Base-by-base conservation (phyloP, 805 yeast species). In the Ogataea minuta region DNA sequence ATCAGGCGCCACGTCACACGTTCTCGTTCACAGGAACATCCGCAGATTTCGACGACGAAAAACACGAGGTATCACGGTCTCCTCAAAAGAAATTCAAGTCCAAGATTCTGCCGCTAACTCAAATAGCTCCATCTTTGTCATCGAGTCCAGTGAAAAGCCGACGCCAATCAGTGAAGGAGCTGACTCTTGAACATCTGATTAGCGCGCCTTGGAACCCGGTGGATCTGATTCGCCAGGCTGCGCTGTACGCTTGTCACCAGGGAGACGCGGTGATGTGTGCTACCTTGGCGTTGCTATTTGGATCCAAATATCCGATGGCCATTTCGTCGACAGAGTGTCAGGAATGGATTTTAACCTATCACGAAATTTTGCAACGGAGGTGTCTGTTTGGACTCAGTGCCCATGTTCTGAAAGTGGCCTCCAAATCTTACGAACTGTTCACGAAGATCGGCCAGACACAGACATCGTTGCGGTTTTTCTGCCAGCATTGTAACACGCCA, bases 191-290 rank as follows among this genome's bases (percentile, higher is more conserved):
- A 7, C 24, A 24, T 12, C 12, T 29, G 13, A 21, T 21, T 19
- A 8, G 14, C 11, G 12, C 19, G 9, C 87, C 90, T 0, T 84
- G 89, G 84, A 65, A 69, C 12, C 73, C 83, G 2, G 60, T 66
- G 6, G 62, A 57, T 32, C 56, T 84, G 41, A 64, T 84, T 9
- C 52, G 62, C 32, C 66, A 76, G 47, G 76, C 79, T 0, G 59
- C 77, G n/a, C 70, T 70, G 15, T 80, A 74, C 59, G 74, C 82
- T 29, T 56, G 73, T 4, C 58, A 59, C 7, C 84, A 80, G 48
- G 91, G 91, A 1, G 88, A 84, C 54, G 52, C 81, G 12, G 63
- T 80, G 10, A 65, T 79, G 70, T 69, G 81, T 44, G 72, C 84
- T 4, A 70, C 83, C 0, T 48, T 84, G 24, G 65, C 81, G 0